These are phyloP conservation scores for Starmera amethionina DNA, from an alignment of 805 yeast genomes.

Conservation along the genomic window DNA sequence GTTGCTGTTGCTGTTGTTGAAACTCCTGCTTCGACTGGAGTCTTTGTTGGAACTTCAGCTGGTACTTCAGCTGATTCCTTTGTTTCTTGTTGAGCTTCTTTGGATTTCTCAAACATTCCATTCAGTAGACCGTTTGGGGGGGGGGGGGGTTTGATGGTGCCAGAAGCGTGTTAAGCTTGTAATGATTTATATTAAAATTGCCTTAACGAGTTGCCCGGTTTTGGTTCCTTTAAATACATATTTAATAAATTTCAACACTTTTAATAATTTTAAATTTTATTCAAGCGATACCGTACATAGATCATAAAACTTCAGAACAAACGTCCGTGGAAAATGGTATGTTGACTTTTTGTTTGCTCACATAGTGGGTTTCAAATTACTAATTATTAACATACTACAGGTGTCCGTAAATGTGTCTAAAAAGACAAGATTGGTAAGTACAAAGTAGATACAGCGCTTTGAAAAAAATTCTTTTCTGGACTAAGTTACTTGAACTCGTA, in stretches of 20 bases:
- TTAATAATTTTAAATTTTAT: not conserved
- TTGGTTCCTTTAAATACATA: not conserved
- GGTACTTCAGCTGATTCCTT: conserved; percentile 3
- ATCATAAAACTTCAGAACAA: not conserved
- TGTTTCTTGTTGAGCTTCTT: conserved; percentile 14
- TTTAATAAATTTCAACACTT: not conserved
- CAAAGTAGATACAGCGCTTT: conserved; percentile 9
- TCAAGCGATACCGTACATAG: not conserved
- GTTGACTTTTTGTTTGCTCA: not conserved
- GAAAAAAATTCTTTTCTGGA: not conserved
- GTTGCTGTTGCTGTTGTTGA: conserved; percentile 1
- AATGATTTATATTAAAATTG: too few relatives aligned
- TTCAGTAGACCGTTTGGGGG: not conserved
- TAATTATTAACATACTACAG: conserved; percentile 6
- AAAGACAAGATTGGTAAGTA: conserved; percentile 34
- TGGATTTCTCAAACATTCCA: conserved; percentile 19
- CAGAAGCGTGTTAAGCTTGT: not conserved
- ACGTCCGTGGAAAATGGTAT: conserved; percentile 1
- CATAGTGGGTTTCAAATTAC: not conserved
- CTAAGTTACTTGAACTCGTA: not conserved
- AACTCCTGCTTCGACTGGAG: conserved; percentile 1
- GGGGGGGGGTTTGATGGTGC: not conserved
- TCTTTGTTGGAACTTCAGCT: conserved; percentile 4
- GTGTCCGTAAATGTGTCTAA: conserved; percentile 21
- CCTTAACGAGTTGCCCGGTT: not conserved